These are phyloP conservation scores for Phytophthora macrochlamydospora DNA, from an alignment of 352 stramenopile species.

Conservation along the genomic window DNA sequence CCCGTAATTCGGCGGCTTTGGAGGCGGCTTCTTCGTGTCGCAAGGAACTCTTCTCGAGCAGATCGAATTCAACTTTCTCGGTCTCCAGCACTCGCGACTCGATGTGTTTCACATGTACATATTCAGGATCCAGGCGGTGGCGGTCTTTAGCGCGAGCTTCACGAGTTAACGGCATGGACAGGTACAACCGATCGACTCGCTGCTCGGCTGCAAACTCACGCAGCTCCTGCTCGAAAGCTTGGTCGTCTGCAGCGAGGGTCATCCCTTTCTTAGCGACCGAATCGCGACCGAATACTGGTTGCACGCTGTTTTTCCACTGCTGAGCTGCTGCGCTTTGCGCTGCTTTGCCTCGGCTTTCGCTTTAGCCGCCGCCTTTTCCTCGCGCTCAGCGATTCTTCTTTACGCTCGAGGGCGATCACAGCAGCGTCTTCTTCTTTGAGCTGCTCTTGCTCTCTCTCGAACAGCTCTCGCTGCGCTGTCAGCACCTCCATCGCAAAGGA, in stretches of 20 bases:
- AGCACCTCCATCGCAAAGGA: constrained; percentile 64
- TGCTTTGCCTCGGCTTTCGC: constrained; percentile 48
- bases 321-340: constrained; percentile 26
- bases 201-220: constrained; percentile 48
- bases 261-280: constrained; percentile 64
- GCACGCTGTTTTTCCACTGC: constrained; percentile 28
- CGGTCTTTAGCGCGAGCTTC: constrained; percentile 46
- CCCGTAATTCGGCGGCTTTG: constrained; percentile 39
- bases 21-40: constrained; percentile 53
- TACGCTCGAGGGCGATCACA: constrained; percentile 51
- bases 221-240: constrained; percentile 59
- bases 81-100: constrained; percentile 50
- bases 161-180: constrained; percentile 43
- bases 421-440: constrained; percentile 53
- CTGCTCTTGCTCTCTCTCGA: constrained; percentile 58
- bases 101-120: constrained; percentile 64
- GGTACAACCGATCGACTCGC: constrained; percentile 54
- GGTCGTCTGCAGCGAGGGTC: constrained; percentile 57
- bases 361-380: constrained; percentile 57
- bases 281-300: constrained; percentile 49
- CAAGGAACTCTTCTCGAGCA: constrained; percentile 68
- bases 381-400: constrained; percentile 44
- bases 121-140: constrained; percentile 58
- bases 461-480: constrained; percentile 59
- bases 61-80: constrained; percentile 68